Evolutionary conservation across 2,329 filamentous ascomycete species (phyloP), one percentile per base, ranked within the genome.

Genomic region (Sclerotinia minor): DNA sequence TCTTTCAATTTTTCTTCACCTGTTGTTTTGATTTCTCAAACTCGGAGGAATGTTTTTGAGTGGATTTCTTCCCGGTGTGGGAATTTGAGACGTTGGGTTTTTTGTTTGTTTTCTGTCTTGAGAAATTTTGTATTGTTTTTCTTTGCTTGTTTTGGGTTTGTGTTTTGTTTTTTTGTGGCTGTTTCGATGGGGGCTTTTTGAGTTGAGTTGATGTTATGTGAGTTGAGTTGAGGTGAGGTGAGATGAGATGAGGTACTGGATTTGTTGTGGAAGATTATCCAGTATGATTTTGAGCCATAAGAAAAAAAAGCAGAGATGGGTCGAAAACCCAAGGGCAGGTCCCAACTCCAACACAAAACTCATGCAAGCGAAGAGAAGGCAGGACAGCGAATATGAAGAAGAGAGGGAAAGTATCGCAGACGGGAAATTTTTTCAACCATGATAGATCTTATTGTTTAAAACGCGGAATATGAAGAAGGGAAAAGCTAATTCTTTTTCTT

Each of bases 401-500:
- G 26, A 32, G 19, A 47, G 0, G 2, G 3, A 5, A 2, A 60
- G 19, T n/a, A n/a, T n/a, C 1, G 15, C 6, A 26, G 2, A 24
- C 7, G 32, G 9, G 21, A 15, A 19, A 29, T n/a, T 17, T n/a
- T 8, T 6, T 9, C 8, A 1, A n/a, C 1, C 11, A 19, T 55
- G 29, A 15, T 38, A 2, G 5, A 55, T 21, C 5, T 38, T 19
- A 35, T 55, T 38, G 53, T 55, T 17, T 7, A 21, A 4, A 29
- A 24, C 4, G 13, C 26, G 35, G 26, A 24, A 41, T 5, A 38
- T 44, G 29, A 38, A 35, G 50, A 35, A 63, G 15, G 29, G 17
- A 41, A 41, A 41, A 29, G 50, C 49, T 53, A 64, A 64, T 54
- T n/a, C 24, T 54, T 13, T 63, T 63, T n/a, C 15, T n/a, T 50